Evolutionary conservation across 306 rosid genomes (phyloP), one percentile per base, ranked within the genome.

Genomic region (Betula pendula): DNA sequence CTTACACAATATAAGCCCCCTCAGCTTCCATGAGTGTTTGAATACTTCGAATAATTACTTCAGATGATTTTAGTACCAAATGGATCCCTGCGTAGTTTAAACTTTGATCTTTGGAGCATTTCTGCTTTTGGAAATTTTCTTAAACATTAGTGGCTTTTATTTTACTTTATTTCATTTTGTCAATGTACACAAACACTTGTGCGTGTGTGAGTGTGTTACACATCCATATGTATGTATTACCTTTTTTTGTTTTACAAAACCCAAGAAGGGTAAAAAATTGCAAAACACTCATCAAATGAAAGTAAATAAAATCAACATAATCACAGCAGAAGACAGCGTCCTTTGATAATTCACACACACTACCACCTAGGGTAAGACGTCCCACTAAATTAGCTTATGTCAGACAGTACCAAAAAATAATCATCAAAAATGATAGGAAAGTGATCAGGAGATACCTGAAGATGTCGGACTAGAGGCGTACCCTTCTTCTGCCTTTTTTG

Each of bases 381-480:
- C 16, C 27, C 70, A 66, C 49, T 38, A 66, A 38, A 66, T n/a
- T 8, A 66, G 25, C 48, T 19, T 66, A 19, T 19, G 71, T 40
- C 47, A 72, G 53, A 63, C 8, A n/a, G 52, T 42, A 24, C 51
- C 44, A 60, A 52, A 72, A 9, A 17, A 59, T 25, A 33, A 60
- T 72, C 17, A 73, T 52, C 22, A 75, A 27, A 53, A 9, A 27
- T 71, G 62, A 40, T 80, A 27, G 29, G 47, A 63, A 17, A 60
- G 31, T 59, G 73, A 83, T 59, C 42, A 72, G 24, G 59, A 70
- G 79, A 75, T 86, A 92, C 99, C 98, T 96, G 99, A 74, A 96
- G 90, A 84, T 92, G 93, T 29, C 99, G 89, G 68, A 92, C 73
- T 86, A 96, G 82, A 82, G 99, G 92, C 93, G 88, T 88, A 74